These are phyloP conservation scores for Hypoxylon rickii DNA, from an alignment of 495 filamentous ascomycete species.

Conservation along the genomic window DNA sequence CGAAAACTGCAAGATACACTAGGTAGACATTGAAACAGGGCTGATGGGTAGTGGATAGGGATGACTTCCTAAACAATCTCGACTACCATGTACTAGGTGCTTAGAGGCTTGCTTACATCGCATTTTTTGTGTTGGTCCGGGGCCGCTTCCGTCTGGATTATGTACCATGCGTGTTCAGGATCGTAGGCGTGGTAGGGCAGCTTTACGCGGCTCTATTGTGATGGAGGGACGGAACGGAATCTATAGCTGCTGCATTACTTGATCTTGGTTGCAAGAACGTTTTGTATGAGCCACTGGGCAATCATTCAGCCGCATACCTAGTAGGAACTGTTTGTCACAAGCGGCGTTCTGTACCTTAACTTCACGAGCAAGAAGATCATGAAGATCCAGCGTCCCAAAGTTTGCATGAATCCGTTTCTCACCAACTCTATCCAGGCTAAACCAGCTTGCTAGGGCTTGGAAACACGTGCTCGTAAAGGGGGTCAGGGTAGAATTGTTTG, in stretches of 20 bases:
- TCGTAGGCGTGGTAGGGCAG: constrained; percentile 5
- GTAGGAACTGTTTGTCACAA: constrained; percentile 3
- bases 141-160: not conserved
- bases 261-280: not conserved
- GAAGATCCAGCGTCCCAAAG: constrained; percentile 22
- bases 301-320: not conserved
- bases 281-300: not conserved
- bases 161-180: no score
- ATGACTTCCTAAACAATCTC: not conserved
- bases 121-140: not conserved
- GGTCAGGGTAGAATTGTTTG: constrained; percentile 8
- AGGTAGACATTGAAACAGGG: constrained; percentile 9
- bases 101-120: constrained; percentile 1
- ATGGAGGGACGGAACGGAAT: constrained; percentile 20
- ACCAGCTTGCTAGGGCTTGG: constrained; percentile 14
- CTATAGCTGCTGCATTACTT: constrained; percentile 8
- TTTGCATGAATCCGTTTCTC: constrained; percentile 21
- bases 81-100: not conserved
- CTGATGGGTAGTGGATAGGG: not conserved
- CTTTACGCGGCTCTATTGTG: constrained; percentile 16
- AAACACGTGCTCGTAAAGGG: constrained; percentile 25
- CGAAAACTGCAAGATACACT: constrained; percentile 21
- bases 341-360: not conserved
- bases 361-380: constrained; percentile 6
- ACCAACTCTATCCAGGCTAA: constrained; percentile 7